These are phyloP conservation scores for Fusarium bactridioides DNA, from an alignment of 2,329 filamentous ascomycete genomes.

Conservation along the genomic window DNA sequence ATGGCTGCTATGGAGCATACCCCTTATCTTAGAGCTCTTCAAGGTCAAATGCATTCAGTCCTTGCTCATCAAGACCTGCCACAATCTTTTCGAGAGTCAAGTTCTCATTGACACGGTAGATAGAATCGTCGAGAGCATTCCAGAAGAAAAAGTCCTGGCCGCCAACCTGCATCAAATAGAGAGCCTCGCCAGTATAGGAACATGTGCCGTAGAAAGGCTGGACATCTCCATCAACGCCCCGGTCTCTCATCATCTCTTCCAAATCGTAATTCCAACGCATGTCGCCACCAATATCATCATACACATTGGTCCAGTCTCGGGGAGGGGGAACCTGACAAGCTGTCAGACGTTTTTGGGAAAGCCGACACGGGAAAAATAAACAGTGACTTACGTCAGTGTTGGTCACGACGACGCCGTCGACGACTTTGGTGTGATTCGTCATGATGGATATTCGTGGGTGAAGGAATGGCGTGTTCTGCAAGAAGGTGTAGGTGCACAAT, in stretches of 20 bases:
- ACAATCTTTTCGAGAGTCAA: neutral
- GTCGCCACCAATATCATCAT: neutral
- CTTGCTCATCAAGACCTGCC: neutral
- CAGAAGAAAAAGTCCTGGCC: neutral
- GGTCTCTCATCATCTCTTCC: neutral
- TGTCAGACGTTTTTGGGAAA: neutral
- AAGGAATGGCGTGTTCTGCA: rapidly evolving
- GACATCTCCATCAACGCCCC: neutral
- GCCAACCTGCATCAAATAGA: neutral
- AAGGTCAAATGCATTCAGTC: neutral
- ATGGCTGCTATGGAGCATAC: neutral
- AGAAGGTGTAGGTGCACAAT: no score
- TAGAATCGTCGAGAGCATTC: neutral
- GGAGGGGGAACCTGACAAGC: neutral
- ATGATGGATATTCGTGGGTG: rapidly evolving
- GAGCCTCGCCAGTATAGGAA: neutral
- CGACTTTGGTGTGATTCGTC: neutral
- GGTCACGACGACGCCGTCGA: neutral
- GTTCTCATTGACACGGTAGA: neutral
- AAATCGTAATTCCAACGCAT: neutral
- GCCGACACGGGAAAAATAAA: rapidly evolving
- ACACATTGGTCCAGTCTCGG: neutral
- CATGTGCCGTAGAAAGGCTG: neutral
- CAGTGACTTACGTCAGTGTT: neutral
- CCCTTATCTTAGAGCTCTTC: neutral